phyloP scores from a whole-genome alignment of 1,139 yeast species.

The Suhomyces chickasaworum region DNA sequence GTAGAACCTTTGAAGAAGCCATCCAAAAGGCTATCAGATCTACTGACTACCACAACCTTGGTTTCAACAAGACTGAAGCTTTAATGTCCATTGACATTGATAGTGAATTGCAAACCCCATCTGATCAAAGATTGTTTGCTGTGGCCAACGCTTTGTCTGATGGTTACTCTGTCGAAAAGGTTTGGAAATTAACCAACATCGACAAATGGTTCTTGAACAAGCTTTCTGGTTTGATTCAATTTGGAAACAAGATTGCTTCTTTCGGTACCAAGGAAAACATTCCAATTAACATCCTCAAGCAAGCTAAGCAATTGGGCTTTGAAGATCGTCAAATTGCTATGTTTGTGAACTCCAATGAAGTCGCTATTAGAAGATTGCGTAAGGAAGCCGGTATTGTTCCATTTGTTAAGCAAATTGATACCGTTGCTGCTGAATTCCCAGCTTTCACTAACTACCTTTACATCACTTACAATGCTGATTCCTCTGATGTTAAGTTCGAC shows the following conservation, averaged over 20 bases:
- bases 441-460: constrained; percentile 94
- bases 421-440: constrained; percentile 99
- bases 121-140: constrained; percentile 95
- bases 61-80: constrained; percentile 87
- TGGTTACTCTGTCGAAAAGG: constrained; percentile 89
- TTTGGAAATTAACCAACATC: constrained; percentile 88
- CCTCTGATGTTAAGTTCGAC: constrained; percentile 80
- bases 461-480: constrained; percentile 91
- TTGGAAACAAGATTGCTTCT: constrained; percentile 63
- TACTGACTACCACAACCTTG: constrained; percentile 91
- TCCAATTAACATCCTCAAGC: constrained; percentile 63
- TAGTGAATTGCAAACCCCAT: constrained; percentile 87
- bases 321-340: constrained; percentile 97
- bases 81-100: constrained; percentile 90
- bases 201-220: constrained; percentile 97
- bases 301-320: constrained; percentile 96
- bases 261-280: constrained; percentile 62
- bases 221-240: constrained; percentile 68
- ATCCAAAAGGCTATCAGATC: constrained; percentile 97
- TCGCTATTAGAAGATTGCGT: constrained; percentile 88
- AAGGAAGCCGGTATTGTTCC: constrained; percentile 88
- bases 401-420: constrained; percentile 95
- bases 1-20: constrained; percentile 97
- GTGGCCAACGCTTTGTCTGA: constrained; percentile 87
- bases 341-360: constrained; percentile 87